Evolutionary conservation across 306 rosid species (phyloP), one percentile per base, ranked within the genome.

Genomic region (Sicyos baderoa): DNA sequence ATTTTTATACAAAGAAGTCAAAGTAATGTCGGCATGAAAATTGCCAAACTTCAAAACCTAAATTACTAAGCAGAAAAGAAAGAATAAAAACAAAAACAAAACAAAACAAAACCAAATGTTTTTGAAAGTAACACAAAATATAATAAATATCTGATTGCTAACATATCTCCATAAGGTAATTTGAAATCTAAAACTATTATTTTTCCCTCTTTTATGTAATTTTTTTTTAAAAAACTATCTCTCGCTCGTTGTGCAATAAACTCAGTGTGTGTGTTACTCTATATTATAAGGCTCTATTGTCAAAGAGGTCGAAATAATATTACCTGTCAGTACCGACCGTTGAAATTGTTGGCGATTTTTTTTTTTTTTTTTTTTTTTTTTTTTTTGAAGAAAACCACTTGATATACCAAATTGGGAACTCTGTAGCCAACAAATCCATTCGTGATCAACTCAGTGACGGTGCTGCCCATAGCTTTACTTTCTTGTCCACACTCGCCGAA

Each of bases 401-500:
- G n/a, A 5, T 21, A 64, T 18, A 6, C 52, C 70, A 42, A 40
- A 64, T 44, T 4, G n/a, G 47, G 45, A 40, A 9, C 11, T 40
- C 11, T n/a, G 45, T 40, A 40, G 11, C 45, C 45, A 40, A 40
- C 42, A 35, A 35, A 68, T 57, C 59, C 57, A 79, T 68, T 74
- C 62, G 85, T 16, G 79, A 35, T 35, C 42, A 35, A 35, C 42
- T 35, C 42, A 35, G 75, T 0, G 90, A 72, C 17, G 99, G 97
- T 54, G 92, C 81, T 25, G 90, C 89, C 99, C 99, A 94, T 62
- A 94, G 81, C 80, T 94, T 94, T 51, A 90, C 99, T 80, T 94
- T 94, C 88, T 94, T 94, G 84, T 90, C 99, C 56, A 68, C 77
- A 72, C 99, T 84, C 37, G 95, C 80, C 45, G 97, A 84, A 71